A percentile compares a stretch with the other conserved stretches of the same genome.
These are phyloP conservation scores for Zygotorulaspora chibaensis DNA, from an alignment of 805 yeast genomes.

Conservation along the genomic window DNA sequence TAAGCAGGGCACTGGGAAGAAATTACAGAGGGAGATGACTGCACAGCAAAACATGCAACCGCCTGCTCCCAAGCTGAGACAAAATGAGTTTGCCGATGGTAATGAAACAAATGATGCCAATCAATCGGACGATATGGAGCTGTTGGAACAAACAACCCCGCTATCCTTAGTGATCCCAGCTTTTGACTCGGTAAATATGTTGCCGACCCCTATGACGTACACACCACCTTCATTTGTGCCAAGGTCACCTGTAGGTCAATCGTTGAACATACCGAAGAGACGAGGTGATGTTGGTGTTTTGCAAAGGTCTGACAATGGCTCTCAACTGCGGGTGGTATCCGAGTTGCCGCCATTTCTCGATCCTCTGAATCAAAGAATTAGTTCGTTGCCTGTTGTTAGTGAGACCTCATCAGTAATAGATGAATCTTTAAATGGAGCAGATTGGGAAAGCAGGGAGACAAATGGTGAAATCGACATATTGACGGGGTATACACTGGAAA, in stretches of 20 bases:
- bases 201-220: constrained; percentile 34
- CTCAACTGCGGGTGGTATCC: constrained; percentile 24
- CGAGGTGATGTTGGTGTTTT: constrained; percentile 9
- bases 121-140: not conserved
- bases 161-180: constrained; percentile 20
- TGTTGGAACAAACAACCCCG: constrained; percentile 17
- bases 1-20: not conserved
- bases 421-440: constrained; percentile 1
- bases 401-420: constrained; percentile 15
- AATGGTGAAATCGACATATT: constrained; percentile 14
- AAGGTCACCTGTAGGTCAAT: constrained; percentile 18
- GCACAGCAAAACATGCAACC: constrained; percentile 7
- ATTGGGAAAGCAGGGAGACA: not conserved
- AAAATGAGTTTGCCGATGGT: constrained; percentile 17
- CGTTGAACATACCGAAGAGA: constrained; percentile 17
- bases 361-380: constrained; percentile 21
- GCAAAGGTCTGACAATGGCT: constrained; percentile 10
- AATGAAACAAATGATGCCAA: not conserved
- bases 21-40: constrained; percentile 6
- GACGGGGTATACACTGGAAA: constrained; percentile 18
- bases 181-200: constrained; percentile 22
- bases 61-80: constrained; percentile 20
- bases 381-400: constrained; percentile 24
- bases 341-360: constrained; percentile 24
- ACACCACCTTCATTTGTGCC: constrained; percentile 21